A percentile compares a stretch with the other conserved stretches of the same genome.
Conservation (phyloP, 495 filamentous ascomycete genomes). For the Apiosordaria backusii region DNA sequence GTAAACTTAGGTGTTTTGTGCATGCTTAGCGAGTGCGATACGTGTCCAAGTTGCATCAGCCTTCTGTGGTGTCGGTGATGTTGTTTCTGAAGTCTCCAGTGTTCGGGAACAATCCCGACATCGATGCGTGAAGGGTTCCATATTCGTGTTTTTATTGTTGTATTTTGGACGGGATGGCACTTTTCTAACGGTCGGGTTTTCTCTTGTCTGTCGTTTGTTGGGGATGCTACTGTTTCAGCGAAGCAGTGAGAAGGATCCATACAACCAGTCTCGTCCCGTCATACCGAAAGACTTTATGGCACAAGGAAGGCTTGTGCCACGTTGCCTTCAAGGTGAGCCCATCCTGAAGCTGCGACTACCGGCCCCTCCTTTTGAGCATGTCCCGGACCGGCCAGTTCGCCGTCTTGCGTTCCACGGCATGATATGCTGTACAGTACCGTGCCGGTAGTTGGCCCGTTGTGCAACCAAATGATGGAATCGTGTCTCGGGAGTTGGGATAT, state of each 20-base stretch:
- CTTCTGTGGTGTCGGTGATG: slow-evolving; percentile 1
- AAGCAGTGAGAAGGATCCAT: too few relatives aligned
- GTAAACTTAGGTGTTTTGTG: neutral
- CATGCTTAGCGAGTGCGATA: neutral
- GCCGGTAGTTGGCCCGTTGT: neutral
- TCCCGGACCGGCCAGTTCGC: neutral
- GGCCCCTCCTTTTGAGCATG: neutral
- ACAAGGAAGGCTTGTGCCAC: neutral
- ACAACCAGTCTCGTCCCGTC: neutral
- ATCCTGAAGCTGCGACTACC: too few relatives aligned
- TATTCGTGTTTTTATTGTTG: neutral
- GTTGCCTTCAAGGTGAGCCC: neutral
- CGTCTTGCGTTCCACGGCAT: neutral
- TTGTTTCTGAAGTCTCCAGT: neutral
- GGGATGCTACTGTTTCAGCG: neutral
- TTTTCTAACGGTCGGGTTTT: neutral
- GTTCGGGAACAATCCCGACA: neutral
- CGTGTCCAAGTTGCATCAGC: neutral
- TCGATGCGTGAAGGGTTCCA: neutral
- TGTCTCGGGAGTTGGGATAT: neutral
- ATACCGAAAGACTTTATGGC: neutral
- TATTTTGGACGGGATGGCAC: neutral
- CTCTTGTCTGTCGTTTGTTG: neutral
- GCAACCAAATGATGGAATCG: neutral
- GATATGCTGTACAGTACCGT: neutral